Percentiles rank a stretch among this genome's conserved stretches.
These are phyloP conservation scores for Pestalotiopsis fici DNA, from an alignment of 2,329 filamentous ascomycete genomes.

Conservation along the genomic window DNA sequence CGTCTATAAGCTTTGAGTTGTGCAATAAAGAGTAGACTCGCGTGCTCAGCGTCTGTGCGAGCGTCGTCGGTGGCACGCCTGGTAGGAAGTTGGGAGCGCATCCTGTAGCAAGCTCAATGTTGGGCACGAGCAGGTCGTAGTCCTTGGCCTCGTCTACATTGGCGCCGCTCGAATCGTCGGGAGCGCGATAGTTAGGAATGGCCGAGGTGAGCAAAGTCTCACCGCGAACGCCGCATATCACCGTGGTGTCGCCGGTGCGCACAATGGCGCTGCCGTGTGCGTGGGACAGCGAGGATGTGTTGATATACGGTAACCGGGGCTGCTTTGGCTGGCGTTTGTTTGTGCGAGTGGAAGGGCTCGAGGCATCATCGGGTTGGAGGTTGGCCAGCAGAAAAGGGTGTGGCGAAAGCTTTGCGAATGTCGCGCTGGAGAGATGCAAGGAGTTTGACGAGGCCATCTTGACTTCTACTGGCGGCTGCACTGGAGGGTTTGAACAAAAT, in stretches of 20 bases:
- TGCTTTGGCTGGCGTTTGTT: conserved; percentile 76
- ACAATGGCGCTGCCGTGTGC: conserved; percentile 89
- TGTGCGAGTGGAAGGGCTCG: conserved; percentile 66
- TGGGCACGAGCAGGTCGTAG: conserved; percentile 82
- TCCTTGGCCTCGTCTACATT: conserved; percentile 52
- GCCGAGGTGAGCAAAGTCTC: conserved; percentile 78
- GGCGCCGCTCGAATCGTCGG: conserved; percentile 34
- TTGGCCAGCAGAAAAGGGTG: conserved; percentile 89
- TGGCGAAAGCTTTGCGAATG: conserved; percentile 88
- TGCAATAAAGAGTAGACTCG: conserved; percentile 77
- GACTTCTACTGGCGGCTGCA: neutral
- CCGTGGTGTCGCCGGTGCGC: conserved; percentile 84
- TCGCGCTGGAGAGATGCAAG: conserved; percentile 57
- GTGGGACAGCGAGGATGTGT: conserved; percentile 83
- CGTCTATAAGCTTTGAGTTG: conserved; percentile 65
- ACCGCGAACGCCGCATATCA: conserved; percentile 89
- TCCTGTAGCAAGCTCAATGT: conserved; percentile 89
- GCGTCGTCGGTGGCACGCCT: conserved; percentile 74
- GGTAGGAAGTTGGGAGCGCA: conserved; percentile 85
- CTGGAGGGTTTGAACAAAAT: neutral
- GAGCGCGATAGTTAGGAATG: conserved; percentile 67
- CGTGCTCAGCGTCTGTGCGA: conserved; percentile 85
- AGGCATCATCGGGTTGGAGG: conserved; percentile 61
- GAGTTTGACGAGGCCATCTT: conserved; percentile 39
- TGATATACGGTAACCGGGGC: conserved; percentile 72